These are phyloP conservation scores for Fusarium sp. DNA, from an alignment of 2,329 filamentous ascomycete genomes.

Conservation along the genomic window DNA sequence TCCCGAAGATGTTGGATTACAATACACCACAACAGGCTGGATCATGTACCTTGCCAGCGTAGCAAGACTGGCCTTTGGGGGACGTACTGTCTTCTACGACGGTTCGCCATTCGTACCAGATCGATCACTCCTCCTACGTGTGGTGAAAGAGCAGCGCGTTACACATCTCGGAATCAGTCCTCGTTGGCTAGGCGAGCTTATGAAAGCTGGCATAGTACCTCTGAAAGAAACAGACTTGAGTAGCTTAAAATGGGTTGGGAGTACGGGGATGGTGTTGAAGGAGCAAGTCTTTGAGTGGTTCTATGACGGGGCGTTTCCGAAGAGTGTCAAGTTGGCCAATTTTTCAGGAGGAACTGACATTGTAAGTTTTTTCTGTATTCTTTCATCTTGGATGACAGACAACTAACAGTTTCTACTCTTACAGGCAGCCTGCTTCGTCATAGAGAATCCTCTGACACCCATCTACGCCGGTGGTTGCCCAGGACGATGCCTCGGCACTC, in stretches of 20 bases:
- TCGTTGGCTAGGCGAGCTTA: slow-evolving; percentile 79
- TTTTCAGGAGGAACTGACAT: slow-evolving; percentile 84
- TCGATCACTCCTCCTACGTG: slow-evolving; percentile 68
- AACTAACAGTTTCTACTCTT: neutral
- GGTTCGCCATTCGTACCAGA: slow-evolving; percentile 83
- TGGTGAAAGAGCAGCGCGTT: slow-evolving; percentile 71
- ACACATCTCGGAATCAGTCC: slow-evolving; percentile 82
- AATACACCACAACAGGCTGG: slow-evolving; percentile 80
- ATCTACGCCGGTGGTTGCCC: slow-evolving; percentile 68
- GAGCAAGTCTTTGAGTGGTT: slow-evolving; percentile 84
- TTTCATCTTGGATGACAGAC: neutral
- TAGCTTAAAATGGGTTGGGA: slow-evolving; percentile 69
- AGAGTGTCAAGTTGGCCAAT: slow-evolving; percentile 74
- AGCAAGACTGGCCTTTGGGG: slow-evolving; percentile 68
- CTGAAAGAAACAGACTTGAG: slow-evolving; percentile 71
- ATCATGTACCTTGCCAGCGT: slow-evolving; percentile 84
- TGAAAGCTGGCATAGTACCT: slow-evolving; percentile 71
- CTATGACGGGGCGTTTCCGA: slow-evolving; percentile 76
- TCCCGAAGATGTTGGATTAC: slow-evolving; percentile 56
- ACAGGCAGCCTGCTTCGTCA: slow-evolving; percentile 68
- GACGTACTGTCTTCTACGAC: slow-evolving; percentile 78
- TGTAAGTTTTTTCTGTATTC: slow-evolving; percentile 54
- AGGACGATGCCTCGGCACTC: slow-evolving; percentile 60
- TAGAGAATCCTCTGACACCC: slow-evolving; percentile 75
- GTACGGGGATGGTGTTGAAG: slow-evolving; percentile 85